A percentile compares a stretch with the other conserved stretches of the same genome.
Conservation (phyloP, 371 early-diverging fungal species). For the Syncephalastrum sp. region DNA sequence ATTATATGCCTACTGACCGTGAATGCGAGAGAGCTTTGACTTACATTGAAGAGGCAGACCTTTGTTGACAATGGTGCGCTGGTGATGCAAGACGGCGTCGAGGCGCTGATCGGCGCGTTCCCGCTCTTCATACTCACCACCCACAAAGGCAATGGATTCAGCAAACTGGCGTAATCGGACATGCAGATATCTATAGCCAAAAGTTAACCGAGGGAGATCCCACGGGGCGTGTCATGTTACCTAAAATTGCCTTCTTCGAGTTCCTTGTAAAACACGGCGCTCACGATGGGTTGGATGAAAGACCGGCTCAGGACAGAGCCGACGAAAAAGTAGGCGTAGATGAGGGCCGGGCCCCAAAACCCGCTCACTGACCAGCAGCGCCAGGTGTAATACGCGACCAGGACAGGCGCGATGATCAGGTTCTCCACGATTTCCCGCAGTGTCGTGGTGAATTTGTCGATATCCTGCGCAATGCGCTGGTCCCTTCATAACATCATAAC, state of each 20-base stretch:
- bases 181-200: conserved; percentile 59
- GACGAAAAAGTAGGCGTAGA: conserved; percentile 71
- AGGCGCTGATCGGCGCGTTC: conserved; percentile 54
- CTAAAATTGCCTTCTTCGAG: conserved; percentile 80
- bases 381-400: conserved; percentile 78
- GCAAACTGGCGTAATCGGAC: conserved; percentile 71
- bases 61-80: conserved; percentile 58
- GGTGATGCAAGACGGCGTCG: conserved; percentile 49
- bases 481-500: conserved; percentile 50
- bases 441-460: conserved; percentile 73
- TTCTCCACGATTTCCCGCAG: conserved; percentile 63
- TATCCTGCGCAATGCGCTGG: conserved; percentile 89
- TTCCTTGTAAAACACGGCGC: conserved; percentile 74
- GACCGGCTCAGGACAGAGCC: conserved; percentile 61
- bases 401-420: conserved; percentile 72
- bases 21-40: not conserved
- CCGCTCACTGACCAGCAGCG: conserved; percentile 73
- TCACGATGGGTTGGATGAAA: conserved; percentile 74
- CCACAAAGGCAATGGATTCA: conserved; percentile 80
- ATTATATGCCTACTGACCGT: too few species aligned
- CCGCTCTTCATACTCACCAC: conserved; percentile 69
- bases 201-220: not conserved
- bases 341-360: conserved; percentile 64
- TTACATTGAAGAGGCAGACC: conserved; percentile 67
- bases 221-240: conserved; percentile 13